Conservation (phyloP, 768 basidiomycete species). For the Kwoniella dejecticola region DNA sequence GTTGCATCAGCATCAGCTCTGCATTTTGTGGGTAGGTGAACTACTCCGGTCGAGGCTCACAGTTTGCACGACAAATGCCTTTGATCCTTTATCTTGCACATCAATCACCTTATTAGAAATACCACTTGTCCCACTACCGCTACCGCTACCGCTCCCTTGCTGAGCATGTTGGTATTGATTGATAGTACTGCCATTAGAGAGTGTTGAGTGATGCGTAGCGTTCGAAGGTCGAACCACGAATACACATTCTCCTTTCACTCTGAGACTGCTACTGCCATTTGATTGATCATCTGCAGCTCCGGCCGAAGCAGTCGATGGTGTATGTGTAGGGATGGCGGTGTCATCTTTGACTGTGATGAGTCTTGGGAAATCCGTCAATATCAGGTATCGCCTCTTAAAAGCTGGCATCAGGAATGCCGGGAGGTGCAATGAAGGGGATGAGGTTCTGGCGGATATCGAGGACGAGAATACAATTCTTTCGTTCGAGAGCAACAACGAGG, state of each 20-base stretch:
- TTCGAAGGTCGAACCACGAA: conserved; percentile 30
- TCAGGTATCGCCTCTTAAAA: conserved; percentile 40
- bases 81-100: conserved; percentile 36
- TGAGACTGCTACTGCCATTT: conserved; percentile 14
- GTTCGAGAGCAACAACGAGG: conserved; percentile 39
- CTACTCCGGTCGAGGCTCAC: conserved; percentile 32
- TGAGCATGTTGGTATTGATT: not conserved
- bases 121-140: conserved; percentile 3
- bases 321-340: not conserved
- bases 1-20: not conserved
- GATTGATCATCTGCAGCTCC: too few relatives aligned
- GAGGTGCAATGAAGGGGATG: conserved; percentile 31
- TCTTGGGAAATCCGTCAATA: conserved; percentile 49
- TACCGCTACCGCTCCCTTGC: too few relatives aligned
- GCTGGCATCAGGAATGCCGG: conserved; percentile 46
- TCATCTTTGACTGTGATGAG: conserved; percentile 54
- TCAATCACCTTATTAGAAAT: conserved; percentile 34
- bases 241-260: conserved; percentile 48
- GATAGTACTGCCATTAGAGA: conserved; percentile 1
- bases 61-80: conserved; percentile 48
- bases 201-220: conserved; percentile 7
- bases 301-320: not conserved
- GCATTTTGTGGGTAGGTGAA: too few relatives aligned
- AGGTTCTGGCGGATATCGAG: conserved; percentile 33
- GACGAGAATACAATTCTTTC: conserved; percentile 46